phyloP scores from a whole-genome alignment of 192 early-diverging fungal genomes.

The Lobosporangium transversale region DNA sequence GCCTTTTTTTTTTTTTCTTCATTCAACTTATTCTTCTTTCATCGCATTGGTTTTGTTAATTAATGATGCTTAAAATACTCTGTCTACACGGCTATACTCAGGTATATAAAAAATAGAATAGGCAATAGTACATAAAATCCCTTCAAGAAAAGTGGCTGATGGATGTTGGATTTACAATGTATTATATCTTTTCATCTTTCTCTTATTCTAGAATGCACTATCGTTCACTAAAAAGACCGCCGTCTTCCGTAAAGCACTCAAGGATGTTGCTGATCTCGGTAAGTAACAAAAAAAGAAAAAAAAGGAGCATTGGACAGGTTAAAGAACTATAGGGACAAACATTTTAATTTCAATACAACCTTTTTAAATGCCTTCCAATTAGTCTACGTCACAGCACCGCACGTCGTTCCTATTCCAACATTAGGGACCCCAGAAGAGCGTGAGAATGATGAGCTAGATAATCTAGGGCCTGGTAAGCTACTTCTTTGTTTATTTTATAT shows the following conservation, averaged over 20 bases:
- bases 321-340: no score
- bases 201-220: constrained; percentile 50
- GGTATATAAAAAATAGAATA: background rate
- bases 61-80: constrained; percentile 60
- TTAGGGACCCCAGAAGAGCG: constrained; percentile 55
- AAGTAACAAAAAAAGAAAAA: background rate
- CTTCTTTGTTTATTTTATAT: no score
- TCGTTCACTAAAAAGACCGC: constrained; percentile 65
- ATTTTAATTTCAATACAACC: no score
- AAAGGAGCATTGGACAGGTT: background rate
- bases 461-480: constrained; percentile 53
- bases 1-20: no score
- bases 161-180: background rate
- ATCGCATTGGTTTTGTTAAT: no score
- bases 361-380: no score
- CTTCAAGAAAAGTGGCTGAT: background rate
- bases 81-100: constrained; percentile 65
- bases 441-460: constrained; percentile 37
- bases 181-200: background rate
- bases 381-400: constrained; percentile 66
- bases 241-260: constrained; percentile 59
- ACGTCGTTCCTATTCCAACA: constrained; percentile 56
- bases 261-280: constrained; percentile 63
- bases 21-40: no score
- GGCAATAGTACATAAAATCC: background rate